Conservation (phyloP, 768 basidiomycete genomes). For the Lactifluus rugatus region DNA sequence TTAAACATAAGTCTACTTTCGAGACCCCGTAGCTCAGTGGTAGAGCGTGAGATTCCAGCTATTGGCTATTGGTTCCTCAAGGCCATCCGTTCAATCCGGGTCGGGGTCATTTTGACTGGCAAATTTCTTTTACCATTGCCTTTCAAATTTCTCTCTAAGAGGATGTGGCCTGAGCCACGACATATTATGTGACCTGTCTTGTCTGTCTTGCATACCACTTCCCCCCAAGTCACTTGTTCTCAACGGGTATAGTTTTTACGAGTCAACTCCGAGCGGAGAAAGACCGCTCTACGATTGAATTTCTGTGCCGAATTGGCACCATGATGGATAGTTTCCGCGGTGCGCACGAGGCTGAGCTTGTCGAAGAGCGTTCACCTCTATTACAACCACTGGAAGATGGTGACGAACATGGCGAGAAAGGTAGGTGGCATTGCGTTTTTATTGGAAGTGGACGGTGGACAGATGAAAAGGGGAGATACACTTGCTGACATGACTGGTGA, state of each 20-base stretch:
- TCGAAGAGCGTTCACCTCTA: neutral
- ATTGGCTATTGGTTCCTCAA: slow-evolving; percentile 13
- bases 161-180: no score
- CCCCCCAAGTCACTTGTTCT: neutral
- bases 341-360: neutral
- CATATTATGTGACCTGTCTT: no score
- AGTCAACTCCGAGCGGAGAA: neutral
- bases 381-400: neutral
- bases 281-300: neutral
- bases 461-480: no score
- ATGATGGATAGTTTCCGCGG: no score
- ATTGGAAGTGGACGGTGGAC: neutral
- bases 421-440: neutral
- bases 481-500: neutral
- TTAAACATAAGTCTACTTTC: neutral
- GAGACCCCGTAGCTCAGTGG: slow-evolving; percentile 21
- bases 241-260: neutral
- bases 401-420: neutral
- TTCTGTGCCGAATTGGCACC: neutral
- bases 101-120: slow-evolving; percentile 19
- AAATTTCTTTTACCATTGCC: no score
- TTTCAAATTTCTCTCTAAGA: no score
- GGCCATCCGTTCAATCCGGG: slow-evolving; percentile 23
- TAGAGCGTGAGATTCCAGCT: slow-evolving; percentile 22
- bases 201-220: neutral